Base-by-base conservation (phyloP, 1,284 basidiomycete species). In the Prillingera fragicola region DNA sequence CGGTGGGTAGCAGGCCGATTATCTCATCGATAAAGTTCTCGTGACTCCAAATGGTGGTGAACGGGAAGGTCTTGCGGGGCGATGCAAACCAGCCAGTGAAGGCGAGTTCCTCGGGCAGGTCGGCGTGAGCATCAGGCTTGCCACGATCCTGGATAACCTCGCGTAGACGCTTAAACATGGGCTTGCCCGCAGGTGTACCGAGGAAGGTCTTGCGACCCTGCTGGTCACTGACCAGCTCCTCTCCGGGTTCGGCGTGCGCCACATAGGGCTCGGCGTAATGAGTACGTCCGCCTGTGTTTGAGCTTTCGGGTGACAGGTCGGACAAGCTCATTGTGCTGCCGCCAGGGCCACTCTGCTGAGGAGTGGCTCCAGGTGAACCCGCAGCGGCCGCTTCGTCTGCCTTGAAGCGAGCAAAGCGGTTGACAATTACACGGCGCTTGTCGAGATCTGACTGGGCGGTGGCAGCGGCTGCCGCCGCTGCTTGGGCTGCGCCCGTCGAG, bases 11-110 rank as follows among this genome's bases (percentile, higher is more conserved):
- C 7, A 72, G 48, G 10, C 65, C 65, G 8, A 71, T 59, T 35
- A 72, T 66, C 48, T 72, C 70, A 14, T 56, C 65, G 13, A 59
- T 60, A 40, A 70, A 72, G 43, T 69, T 69, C 39, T 72, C 70
- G 41, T 70, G 69, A 46, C 64, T 68, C 70, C 70, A 72, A 35
- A 72, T 72, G 2, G 70, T 72, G 5, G 70, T 71, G 50, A 72
- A 72, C 3, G 70, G 70, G 43, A 67, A 72, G 5, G 67, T 71
- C 54, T 72, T 70, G 28, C 68, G 55, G 18, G 60, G 50, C 34
- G 67, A 66, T 0, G 68, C 65, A 38, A 72, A 69, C 32, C 65
- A 64, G 4, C 69, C 69, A 6, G 62, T 64, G 43, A 66, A 70
- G 0, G 66, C 68, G 0, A 58, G 51, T 21, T 70, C 66, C 34